These are phyloP conservation scores for Cyclocybe aegerita DNA, from an alignment of 768 basidiomycete species.

Conservation along the genomic window DNA sequence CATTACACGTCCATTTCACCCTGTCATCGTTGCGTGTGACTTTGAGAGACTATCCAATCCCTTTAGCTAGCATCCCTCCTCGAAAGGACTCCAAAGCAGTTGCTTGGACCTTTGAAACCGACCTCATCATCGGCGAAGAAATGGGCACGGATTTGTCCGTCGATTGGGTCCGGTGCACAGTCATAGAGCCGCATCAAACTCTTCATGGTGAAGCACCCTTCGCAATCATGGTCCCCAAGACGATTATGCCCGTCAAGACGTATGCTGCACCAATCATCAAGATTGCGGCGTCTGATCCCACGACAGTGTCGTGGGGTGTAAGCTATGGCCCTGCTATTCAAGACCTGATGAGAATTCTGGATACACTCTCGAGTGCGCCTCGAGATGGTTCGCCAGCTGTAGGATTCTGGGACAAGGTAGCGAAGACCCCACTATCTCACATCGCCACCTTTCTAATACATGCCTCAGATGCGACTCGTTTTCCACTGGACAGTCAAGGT, in stretches of 20 bases:
- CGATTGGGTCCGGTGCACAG: conserved; percentile 67
- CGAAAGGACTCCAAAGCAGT: conserved; percentile 34
- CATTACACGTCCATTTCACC: conserved; percentile 74
- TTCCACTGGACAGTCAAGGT: conserved; percentile 81
- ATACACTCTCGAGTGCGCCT: conserved; percentile 74
- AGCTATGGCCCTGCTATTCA: conserved; percentile 86
- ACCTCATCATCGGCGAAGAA: conserved; percentile 87
- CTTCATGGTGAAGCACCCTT: conserved; percentile 52
- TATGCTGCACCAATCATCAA: conserved; percentile 77
- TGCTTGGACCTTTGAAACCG: conserved; percentile 67
- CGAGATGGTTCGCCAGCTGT: conserved; percentile 79
- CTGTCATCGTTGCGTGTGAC: conserved; percentile 59
- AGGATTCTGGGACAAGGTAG: conserved; percentile 95
- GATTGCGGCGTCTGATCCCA: conserved; percentile 61
- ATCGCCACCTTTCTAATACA: conserved; percentile 1
- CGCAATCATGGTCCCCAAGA: conserved; percentile 74
- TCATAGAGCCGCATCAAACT: conserved; percentile 59
- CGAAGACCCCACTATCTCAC: conserved; percentile 11
- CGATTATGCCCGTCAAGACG: conserved; percentile 93
- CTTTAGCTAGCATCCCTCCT: conserved; percentile 72
- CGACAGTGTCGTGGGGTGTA: conserved; percentile 85
- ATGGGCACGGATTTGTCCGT: conserved; percentile 67
- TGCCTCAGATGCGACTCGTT: conserved; percentile 62
- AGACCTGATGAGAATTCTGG: conserved; percentile 81
- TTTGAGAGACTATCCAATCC: conserved; percentile 88